Evolutionary conservation across 2,329 filamentous ascomycete genomes (phyloP).

Genomic region (Capronia americana): DNA sequence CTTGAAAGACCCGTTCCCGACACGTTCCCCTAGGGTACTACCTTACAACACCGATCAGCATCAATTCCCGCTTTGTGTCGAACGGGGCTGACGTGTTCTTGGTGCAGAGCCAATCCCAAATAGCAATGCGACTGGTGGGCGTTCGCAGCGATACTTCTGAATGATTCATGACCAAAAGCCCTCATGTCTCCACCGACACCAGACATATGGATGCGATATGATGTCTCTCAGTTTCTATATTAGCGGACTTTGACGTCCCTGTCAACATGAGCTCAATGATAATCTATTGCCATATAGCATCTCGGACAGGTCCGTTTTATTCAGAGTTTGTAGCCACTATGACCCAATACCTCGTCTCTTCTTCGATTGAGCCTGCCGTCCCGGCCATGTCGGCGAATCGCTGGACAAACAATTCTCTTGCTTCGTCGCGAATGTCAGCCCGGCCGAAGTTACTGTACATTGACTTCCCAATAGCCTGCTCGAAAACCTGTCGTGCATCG

Average conservation of each 20-base stretch:
- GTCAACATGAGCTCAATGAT: neutral
- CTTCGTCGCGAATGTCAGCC: slow-evolving; percentile 14
- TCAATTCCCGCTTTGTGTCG: neutral
- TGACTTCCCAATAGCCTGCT: slow-evolving; percentile 25
- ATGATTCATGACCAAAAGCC: neutral
- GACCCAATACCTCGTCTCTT: slow-evolving; percentile 30
- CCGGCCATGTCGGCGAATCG: slow-evolving; percentile 15
- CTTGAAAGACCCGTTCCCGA: neutral
- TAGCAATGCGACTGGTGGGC: neutral
- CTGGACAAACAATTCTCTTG: slow-evolving; percentile 23
- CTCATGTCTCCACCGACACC: neutral
- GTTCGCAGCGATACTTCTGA: slow-evolving; percentile 9
- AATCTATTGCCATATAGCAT: neutral
- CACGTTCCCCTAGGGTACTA: neutral
- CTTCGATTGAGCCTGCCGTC: slow-evolving; percentile 10
- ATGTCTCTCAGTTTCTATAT: neutral
- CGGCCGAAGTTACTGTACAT: slow-evolving; percentile 29
- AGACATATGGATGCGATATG: neutral
- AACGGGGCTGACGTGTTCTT: neutral
- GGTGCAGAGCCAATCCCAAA: neutral
- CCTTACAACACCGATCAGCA: neutral
- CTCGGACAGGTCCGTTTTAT: neutral
- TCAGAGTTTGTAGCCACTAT: slow-evolving; percentile 21
- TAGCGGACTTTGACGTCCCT: neutral
- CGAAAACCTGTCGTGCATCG: slow-evolving; percentile 20